Evolutionary conservation across 129 eudicot genomes (phyloP).

Genomic region (Mikania micrantha): DNA sequence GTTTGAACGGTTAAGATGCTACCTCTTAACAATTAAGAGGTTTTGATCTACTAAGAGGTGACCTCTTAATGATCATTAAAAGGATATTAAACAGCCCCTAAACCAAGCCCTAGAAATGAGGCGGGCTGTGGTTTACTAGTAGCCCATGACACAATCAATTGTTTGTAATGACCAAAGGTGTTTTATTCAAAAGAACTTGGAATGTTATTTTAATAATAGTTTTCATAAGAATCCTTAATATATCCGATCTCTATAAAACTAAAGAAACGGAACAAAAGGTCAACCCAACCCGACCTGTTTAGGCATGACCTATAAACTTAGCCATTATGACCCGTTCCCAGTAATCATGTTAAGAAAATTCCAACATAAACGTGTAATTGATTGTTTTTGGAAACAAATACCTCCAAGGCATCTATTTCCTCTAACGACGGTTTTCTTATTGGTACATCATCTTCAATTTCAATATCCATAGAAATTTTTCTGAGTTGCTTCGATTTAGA

Average conservation of each 20-base stretch:
- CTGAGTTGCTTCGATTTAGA: constrained; percentile 34
- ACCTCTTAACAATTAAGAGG: too few relatives aligned
- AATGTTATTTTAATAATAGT: not conserved
- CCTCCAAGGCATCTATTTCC: constrained; percentile 98
- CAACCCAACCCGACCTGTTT: not conserved
- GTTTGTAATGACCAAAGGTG: not conserved
- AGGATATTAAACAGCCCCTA: too few relatives aligned
- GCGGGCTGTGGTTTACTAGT: not conserved
- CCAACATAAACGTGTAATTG: not conserved
- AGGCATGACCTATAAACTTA: not conserved
- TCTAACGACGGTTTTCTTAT: constrained; percentile 81
- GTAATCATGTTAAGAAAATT: not conserved
- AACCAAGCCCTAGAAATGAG: too few relatives aligned
- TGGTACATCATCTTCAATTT: constrained; percentile 93
- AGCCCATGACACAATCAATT: not conserved
- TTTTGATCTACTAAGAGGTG: too few relatives aligned
- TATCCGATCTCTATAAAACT: too few relatives aligned
- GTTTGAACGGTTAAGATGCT: too few relatives aligned
- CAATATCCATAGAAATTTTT: constrained; percentile 44
- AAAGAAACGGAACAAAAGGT: not conserved
- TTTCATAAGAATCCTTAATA: too few relatives aligned
- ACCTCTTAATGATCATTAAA: too few relatives aligned
- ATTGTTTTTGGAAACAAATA: constrained; percentile 17
- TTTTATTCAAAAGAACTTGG: not conserved
- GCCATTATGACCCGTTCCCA: not conserved